Evolutionary conservation across 192 early-diverging fungal species (phyloP).

Genomic region (Coemansia sp.): DNA sequence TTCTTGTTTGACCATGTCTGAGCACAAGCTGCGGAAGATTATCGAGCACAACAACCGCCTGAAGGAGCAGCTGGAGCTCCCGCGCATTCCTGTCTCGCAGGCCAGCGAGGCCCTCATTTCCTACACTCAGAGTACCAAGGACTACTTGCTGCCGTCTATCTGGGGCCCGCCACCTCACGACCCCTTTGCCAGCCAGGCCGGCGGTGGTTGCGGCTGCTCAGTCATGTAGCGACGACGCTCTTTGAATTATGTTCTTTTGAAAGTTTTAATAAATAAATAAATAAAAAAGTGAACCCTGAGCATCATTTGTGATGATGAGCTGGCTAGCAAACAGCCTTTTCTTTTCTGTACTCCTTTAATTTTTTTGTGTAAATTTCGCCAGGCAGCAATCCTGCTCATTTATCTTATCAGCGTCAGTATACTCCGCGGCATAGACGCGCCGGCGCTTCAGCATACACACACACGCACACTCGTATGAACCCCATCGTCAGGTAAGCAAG

Average conservation of each 20-base stretch:
- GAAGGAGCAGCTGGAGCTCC: slow-evolving; percentile 78
- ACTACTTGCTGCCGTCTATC: slow-evolving; percentile 63
- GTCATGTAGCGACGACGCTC: slow-evolving; percentile 40
- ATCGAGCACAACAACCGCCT: slow-evolving; percentile 75
- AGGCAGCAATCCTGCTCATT: not conserved
- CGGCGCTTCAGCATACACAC: not conserved
- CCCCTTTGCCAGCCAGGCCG: slow-evolving; percentile 64
- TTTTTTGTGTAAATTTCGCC: not conserved
- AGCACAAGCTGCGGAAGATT: slow-evolving; percentile 72
- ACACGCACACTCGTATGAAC: slow-evolving; percentile 2
- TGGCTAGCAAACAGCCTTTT: not conserved
- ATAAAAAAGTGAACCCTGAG: too few relatives aligned
- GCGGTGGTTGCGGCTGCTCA: slow-evolving; percentile 57
- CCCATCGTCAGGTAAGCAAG: slow-evolving; percentile 27
- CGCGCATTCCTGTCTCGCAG: slow-evolving; percentile 75
- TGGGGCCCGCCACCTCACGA: slow-evolving; percentile 67
- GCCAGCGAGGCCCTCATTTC: slow-evolving; percentile 66
- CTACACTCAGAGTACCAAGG: slow-evolving; percentile 64
- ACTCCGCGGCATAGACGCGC: not conserved
- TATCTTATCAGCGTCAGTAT: not conserved
- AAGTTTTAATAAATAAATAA: too few relatives aligned
- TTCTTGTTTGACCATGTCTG: slow-evolving; percentile 34
- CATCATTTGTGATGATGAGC: not conserved
- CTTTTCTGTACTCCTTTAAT: not conserved
- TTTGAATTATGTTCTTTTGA: not conserved